Evolutionary conservation across 2,329 filamentous ascomycete species (phyloP).

Genomic region (Didymella sp.): DNA sequence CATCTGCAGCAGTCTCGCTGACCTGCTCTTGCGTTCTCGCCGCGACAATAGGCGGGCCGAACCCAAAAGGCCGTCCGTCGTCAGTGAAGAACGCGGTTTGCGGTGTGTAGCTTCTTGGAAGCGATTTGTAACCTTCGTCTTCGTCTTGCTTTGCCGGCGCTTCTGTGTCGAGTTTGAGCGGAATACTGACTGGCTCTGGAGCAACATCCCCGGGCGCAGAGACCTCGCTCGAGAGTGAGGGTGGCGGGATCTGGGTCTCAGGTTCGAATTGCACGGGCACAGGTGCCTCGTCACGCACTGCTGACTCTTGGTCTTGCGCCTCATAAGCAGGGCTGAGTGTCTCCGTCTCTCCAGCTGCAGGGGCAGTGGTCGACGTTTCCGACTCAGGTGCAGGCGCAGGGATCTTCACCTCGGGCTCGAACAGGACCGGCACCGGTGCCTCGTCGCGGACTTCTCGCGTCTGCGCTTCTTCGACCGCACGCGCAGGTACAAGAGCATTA

Average conservation of each 20-base stretch:
- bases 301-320: neutral
- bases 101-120: conserved; percentile 12
- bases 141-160: neutral
- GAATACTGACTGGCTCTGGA: neutral
- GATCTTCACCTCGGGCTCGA: neutral
- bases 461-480: neutral
- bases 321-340: neutral
- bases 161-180: neutral
- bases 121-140: neutral
- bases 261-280: neutral
- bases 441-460: neutral
- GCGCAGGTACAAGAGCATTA: too few relatives aligned
- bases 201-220: neutral
- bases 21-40: neutral
- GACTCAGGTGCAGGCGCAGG: neutral
- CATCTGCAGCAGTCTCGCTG: neutral
- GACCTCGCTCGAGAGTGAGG: too few relatives aligned
- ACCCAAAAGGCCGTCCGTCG: conserved; percentile 13
- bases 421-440: neutral
- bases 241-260: neutral
- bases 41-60: neutral
- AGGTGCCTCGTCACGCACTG: neutral
- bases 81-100: conserved; percentile 21
- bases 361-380: too few relatives aligned
- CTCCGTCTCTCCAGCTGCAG: too few relatives aligned